A percentile compares a stretch with the other conserved stretches of the same genome.
Conservation (phyloP, 2,329 filamentous ascomycete species). For the Oidium heveae region DNA sequence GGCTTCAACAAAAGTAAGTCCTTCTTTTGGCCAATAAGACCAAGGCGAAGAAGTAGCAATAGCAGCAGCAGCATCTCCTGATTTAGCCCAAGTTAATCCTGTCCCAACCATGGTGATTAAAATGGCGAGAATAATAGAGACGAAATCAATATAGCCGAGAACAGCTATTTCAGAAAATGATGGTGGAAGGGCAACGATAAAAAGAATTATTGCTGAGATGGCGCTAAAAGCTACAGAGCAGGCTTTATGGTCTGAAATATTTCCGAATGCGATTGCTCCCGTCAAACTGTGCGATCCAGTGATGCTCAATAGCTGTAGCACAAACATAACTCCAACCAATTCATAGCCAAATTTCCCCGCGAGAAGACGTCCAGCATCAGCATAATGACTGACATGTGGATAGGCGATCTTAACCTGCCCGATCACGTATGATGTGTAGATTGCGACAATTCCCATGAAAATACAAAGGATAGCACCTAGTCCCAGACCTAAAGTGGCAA, state of each 20-base stretch:
- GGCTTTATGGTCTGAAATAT: constrained; percentile 24
- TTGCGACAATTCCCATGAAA: constrained; percentile 14
- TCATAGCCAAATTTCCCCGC: constrained; percentile 24
- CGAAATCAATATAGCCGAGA: constrained; percentile 28
- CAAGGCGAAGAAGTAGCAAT: constrained; percentile 3
- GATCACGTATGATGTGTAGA: constrained; percentile 18
- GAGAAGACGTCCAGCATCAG: constrained; percentile 30
- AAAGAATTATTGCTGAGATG: constrained; percentile 1
- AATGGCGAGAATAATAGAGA: constrained; percentile 18
- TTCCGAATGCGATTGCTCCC: constrained; percentile 33
- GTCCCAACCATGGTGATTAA: constrained; percentile 20
- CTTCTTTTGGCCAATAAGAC: constrained; percentile 7
- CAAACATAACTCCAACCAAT: constrained; percentile 24
- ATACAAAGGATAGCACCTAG: constrained; percentile 8
- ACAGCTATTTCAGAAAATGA: constrained; percentile 30
- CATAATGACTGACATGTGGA: constrained; percentile 13
- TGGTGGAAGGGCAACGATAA: constrained; percentile 23
- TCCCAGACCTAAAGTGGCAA: constrained; percentile 7
- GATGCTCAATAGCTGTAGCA: constrained; percentile 32
- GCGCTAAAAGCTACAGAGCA: constrained; percentile 29
- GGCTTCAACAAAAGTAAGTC: constrained; percentile 17
- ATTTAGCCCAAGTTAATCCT: constrained; percentile 17
- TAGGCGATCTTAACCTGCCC: constrained; percentile 14
- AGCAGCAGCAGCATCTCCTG: constrained; percentile 1
- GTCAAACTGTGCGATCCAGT: constrained; percentile 35